These are phyloP conservation scores for Fomitopsis serialis DNA, from an alignment of 768 basidiomycete species.

Conservation along the genomic window DNA sequence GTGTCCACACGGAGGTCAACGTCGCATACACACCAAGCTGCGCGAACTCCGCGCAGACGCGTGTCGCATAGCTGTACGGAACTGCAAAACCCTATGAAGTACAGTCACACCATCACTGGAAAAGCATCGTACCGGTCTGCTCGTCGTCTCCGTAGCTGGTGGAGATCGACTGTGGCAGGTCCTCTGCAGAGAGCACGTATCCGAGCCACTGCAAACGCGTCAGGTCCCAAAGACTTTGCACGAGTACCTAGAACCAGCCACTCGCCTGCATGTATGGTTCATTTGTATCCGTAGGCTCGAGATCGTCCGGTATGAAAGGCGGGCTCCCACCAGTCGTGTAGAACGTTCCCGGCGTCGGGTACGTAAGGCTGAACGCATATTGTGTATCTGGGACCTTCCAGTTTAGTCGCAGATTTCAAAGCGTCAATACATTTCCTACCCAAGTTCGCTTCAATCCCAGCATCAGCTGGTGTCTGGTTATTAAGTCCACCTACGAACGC, in stretches of 20 bases:
- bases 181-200: constrained; percentile 39
- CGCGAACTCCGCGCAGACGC: constrained; percentile 58
- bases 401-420: not conserved
- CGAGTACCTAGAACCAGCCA: not conserved
- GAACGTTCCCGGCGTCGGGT: constrained; percentile 54
- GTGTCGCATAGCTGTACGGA: constrained; percentile 49
- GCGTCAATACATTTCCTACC: constrained; percentile 10
- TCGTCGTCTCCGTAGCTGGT: constrained; percentile 73
- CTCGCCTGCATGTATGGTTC: constrained; percentile 44
- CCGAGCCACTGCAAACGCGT: constrained; percentile 49
- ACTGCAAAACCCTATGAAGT: constrained; percentile 29
- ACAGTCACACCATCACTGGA: not conserved
- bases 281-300: constrained; percentile 34
- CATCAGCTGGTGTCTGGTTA: constrained; percentile 44
- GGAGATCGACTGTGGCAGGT: constrained; percentile 56
- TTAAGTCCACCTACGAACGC: constrained; percentile 48
- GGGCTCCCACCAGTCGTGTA: constrained; percentile 60
- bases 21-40: constrained; percentile 43
- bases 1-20: no score
- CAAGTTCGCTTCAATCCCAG: constrained; percentile 62
- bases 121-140: constrained; percentile 45
- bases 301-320: constrained; percentile 46
- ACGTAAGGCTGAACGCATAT: constrained; percentile 58
- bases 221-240: no score
- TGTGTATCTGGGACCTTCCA: constrained; percentile 42